Conservation (phyloP, 345 rosid species). For the Balakata baccata region DNA sequence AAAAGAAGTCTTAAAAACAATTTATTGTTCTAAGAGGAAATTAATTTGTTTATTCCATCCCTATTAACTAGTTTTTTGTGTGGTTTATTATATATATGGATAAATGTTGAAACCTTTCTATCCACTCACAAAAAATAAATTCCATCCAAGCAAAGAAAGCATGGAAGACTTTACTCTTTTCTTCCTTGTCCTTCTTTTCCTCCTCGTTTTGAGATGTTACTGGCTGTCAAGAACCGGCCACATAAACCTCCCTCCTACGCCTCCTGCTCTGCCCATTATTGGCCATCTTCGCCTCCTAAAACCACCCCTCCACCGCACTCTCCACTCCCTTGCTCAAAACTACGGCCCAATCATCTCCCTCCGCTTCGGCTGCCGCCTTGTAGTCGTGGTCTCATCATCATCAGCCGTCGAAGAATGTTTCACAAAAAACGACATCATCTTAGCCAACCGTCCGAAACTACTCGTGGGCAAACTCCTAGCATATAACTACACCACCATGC, state of each 20-base stretch:
- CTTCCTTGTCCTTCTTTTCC: not conserved
- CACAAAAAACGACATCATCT: slow-evolving; percentile 25
- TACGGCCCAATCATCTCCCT: slow-evolving; percentile 41
- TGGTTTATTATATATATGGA: too few species aligned
- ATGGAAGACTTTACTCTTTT: slow-evolving; percentile 1
- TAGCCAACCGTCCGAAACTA: slow-evolving; percentile 26
- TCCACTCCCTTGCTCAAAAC: slow-evolving; percentile 29
- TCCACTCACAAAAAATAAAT: not conserved
- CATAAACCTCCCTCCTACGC: slow-evolving; percentile 16
- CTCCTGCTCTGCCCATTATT: slow-evolving; percentile 13
- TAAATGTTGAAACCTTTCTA: too few species aligned
- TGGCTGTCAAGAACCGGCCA: not conserved
- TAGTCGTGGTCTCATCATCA: slow-evolving; percentile 24
- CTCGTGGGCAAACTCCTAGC: not conserved
- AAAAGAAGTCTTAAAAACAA: too few species aligned
- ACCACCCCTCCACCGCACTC: slow-evolving; percentile 18
- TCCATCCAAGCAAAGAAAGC: not conserved
- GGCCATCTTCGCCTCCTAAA: slow-evolving; percentile 21
- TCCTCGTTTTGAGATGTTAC: not conserved
- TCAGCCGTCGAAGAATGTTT: slow-evolving; percentile 25
- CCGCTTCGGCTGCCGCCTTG: slow-evolving; percentile 22
- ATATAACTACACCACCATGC: slow-evolving; percentile 35
- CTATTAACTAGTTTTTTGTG: too few species aligned
- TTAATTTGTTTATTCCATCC: too few species aligned
- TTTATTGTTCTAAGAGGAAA: too few species aligned